These are phyloP conservation scores for Ruellia speciosa DNA, from an alignment of 305 asterid species.

Conservation along the genomic window DNA sequence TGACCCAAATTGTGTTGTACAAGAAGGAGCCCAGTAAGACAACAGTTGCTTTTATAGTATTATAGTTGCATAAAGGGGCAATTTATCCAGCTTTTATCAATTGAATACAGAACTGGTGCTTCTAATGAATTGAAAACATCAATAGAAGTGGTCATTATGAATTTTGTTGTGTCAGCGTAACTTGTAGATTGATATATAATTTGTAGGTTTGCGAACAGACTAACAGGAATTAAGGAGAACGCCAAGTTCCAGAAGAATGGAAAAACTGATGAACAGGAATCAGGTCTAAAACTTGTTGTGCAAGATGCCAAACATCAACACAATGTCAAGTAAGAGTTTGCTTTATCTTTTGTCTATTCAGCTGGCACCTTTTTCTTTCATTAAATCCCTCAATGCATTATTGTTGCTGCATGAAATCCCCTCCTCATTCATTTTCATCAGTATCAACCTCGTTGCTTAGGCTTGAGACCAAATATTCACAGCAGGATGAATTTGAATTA, in stretches of 20 bases:
- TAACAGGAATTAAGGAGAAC: constrained; percentile 87
- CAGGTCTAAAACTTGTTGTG: constrained; percentile 74
- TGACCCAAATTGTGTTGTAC: constrained; percentile 58
- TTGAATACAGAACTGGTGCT: no score
- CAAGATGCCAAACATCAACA: constrained; percentile 57
- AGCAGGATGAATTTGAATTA: no score
- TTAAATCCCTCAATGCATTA: background rate
- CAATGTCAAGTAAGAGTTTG: constrained; percentile 58
- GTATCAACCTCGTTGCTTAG: no score
- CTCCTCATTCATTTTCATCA: no score
- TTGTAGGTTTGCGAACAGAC: constrained; percentile 84
- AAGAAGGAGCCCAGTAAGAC: constrained; percentile 97
- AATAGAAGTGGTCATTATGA: background rate
- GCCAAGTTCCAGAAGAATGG: constrained; percentile 63
- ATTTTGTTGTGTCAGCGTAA: background rate
- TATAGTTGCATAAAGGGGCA: background rate
- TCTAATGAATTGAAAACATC: no score
- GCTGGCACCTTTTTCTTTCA: background rate
- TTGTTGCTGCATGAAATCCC: no score
- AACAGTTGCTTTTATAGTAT: background rate
- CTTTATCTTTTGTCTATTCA: background rate
- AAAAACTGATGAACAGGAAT: constrained; percentile 35
- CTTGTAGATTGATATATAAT: constrained; percentile 10
- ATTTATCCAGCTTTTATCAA: no score
- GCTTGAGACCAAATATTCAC: no score